phyloP scores from a whole-genome alignment of 129 eudicot genomes.

The Saussurea involucrata region DNA sequence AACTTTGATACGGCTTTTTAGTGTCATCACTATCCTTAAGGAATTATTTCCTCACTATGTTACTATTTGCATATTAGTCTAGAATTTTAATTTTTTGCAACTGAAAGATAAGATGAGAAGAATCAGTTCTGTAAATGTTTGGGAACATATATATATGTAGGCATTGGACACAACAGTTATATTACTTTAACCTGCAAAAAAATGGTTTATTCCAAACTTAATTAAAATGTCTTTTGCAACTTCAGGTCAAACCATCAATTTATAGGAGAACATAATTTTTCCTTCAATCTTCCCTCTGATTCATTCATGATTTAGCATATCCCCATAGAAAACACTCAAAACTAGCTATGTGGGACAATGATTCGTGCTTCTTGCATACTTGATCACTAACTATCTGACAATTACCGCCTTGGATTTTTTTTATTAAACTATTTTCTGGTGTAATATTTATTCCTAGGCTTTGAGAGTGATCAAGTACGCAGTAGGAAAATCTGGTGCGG shows the following conservation, averaged over 20 bases:
- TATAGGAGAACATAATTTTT: not conserved
- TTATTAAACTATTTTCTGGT: not conserved
- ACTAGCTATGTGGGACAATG: not conserved
- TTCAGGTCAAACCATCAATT: not conserved
- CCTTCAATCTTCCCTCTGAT: not conserved
- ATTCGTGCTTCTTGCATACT: not conserved
- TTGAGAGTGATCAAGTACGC: conserved; percentile 68
- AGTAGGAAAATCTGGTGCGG: conserved; percentile 73
- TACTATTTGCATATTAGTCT: not conserved
- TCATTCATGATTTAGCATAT: not conserved
- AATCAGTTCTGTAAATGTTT: not conserved
- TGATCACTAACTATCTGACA: not conserved
- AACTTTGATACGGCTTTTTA: not conserved
- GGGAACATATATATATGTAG: not conserved
- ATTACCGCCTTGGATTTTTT: not conserved
- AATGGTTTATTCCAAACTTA: not conserved
- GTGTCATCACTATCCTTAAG: not conserved
- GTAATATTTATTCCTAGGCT: conserved; percentile 36
- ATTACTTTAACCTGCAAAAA: not conserved
- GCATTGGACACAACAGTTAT: not conserved
- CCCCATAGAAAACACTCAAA: not conserved
- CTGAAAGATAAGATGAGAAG: not conserved
- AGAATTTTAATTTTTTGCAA: not conserved
- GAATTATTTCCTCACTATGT: not conserved
- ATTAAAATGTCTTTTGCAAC: not conserved